Evolutionary conservation across 2,329 filamentous ascomycete species (phyloP).

Genomic region (Penicillium sp.): DNA sequence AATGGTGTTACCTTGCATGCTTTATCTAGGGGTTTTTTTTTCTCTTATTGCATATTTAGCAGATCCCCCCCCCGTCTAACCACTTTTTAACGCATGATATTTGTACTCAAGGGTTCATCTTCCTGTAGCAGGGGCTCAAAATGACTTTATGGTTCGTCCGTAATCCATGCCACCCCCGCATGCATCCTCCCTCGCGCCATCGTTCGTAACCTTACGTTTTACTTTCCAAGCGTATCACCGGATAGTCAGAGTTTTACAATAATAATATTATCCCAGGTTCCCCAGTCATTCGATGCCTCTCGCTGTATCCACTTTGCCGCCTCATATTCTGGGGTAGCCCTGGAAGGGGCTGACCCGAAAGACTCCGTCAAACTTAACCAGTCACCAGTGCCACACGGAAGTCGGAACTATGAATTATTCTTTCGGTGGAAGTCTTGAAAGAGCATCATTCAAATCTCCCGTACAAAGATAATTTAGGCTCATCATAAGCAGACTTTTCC

Average conservation of each 20-base stretch:
- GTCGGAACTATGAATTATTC: neutral
- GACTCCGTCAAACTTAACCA: neutral
- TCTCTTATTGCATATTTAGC: neutral
- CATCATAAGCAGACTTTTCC: neutral
- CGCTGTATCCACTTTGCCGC: neutral
- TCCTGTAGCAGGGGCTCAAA: no score
- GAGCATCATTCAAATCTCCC: neutral
- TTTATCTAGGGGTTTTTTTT: neutral
- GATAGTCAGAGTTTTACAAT: neutral
- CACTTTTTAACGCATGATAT: no score
- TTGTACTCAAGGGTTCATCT: no score
- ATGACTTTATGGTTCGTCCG: no score
- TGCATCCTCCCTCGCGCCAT: neutral
- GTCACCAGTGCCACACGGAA: neutral
- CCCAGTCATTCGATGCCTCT: neutral
- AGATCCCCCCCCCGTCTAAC: no score
- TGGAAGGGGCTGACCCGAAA: neutral
- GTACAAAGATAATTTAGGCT: neutral
- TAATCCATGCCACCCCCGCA: neutral
- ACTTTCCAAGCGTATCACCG: neutral
- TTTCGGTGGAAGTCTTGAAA: neutral
- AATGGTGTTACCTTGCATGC: conserved; percentile 11
- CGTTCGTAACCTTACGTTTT: no score
- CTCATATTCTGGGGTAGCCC: conserved; percentile 15
- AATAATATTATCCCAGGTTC: no score